Base-by-base conservation (phyloP, 169 alveolate genomes). In the Miamiensis avidus region DNA sequence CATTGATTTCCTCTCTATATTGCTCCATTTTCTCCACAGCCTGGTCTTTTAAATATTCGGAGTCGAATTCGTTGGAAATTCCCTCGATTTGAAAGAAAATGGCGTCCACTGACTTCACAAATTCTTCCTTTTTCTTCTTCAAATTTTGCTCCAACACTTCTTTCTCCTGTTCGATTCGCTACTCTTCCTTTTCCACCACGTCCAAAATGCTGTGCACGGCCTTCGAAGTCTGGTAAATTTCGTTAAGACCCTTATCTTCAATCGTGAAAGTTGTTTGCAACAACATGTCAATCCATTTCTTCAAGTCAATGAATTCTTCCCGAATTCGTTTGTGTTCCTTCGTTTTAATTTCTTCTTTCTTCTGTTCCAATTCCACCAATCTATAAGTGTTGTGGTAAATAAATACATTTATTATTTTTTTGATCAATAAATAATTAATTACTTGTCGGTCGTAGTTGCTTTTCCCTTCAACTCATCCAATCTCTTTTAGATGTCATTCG, bases 271-370 rank as follows among this genome's bases (percentile, higher is more conserved):
- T 81, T 0, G 87, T 85, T 25, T 86, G 79, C 34, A 89, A 93
- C 16, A 95, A 88, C 79, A 92, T 33, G 82, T 93, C 88, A 27
- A 92, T 84, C 95, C 97, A 95, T 65, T 91, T 92, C 34, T 91
- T 82, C 29, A 92, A 74, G 65, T 95, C 97, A 4, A 30, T 29
- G 74, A 87, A 95, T 25, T 95, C 95, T 27, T 79, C 78, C 29
- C 81, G 74, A 20, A 90, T 74, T 28, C 87, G 33, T n/a, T 83
- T 88, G 75, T 89, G 89, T 29, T 84, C 89, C 26, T 81, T 82
- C 1, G 88, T 86, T 81, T 92, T 88, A 26, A 92, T 85, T n/a
- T 88, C 82, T 25, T 94, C 95, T 31, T 89, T 81, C 28, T 82
- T 90, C 29, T 87, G 90, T 82, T 94, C 96, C 74, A 90, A 81